Evolutionary conservation across 345 rosid species (phyloP).

Genomic region (Xanthoceras sorbifolium): DNA sequence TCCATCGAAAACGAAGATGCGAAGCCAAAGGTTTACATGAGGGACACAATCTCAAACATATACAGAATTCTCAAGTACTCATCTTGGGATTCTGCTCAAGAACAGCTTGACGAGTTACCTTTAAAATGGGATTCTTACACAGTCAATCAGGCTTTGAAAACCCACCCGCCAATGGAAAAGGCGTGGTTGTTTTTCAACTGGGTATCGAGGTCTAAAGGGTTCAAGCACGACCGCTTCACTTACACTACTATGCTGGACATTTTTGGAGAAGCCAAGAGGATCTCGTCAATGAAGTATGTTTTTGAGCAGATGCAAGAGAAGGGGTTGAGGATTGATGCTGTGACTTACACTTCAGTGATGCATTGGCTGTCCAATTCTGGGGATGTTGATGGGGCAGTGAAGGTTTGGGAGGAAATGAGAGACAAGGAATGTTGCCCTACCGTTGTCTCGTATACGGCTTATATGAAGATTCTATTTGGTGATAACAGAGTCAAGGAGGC

Average conservation of each 20-base stretch:
- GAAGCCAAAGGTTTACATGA: conserved; percentile 47
- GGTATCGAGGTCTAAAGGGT: conserved; percentile 53
- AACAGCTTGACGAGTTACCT: conserved; percentile 45
- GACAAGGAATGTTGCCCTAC: conserved; percentile 51
- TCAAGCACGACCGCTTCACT: conserved; percentile 87
- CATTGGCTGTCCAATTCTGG: conserved; percentile 76
- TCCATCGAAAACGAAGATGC: conserved; percentile 9
- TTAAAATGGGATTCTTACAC: conserved; percentile 82
- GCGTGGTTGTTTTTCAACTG: conserved; percentile 90
- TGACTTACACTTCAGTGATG: conserved; percentile 76
- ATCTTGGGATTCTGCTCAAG: conserved; percentile 71
- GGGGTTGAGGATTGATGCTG: conserved; percentile 61
- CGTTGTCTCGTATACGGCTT: conserved; percentile 80
- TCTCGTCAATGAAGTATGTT: conserved; percentile 62
- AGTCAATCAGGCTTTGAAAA: conserved; percentile 71
- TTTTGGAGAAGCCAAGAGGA: conserved; percentile 87
- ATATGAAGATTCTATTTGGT: conserved; percentile 75
- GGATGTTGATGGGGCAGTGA: conserved; percentile 63
- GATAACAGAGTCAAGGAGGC: conserved; percentile 62
- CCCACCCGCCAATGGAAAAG: conserved; percentile 94
- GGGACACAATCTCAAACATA: conserved; percentile 52
- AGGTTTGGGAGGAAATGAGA: conserved; percentile 76
- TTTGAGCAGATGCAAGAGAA: conserved; percentile 64
- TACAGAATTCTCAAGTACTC: conserved; percentile 71
- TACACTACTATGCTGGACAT: conserved; percentile 92